A percentile compares a stretch with the other conserved stretches of the same genome.
Evolutionary conservation across 768 basidiomycete genomes (phyloP).

Genomic region (Mrakia frigida): DNA sequence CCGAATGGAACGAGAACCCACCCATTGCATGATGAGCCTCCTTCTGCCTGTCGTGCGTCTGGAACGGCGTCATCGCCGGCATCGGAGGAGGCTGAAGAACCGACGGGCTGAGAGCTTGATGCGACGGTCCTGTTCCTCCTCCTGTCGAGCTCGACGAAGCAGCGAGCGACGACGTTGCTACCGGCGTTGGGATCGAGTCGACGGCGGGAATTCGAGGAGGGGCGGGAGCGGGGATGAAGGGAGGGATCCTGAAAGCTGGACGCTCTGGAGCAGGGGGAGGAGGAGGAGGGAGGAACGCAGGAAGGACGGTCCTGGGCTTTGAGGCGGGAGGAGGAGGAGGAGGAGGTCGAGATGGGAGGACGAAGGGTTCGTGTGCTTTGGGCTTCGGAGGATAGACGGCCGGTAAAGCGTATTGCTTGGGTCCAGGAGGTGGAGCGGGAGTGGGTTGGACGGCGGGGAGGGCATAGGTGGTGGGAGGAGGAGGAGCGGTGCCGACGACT

Average conservation of each 20-base stretch:
- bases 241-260: background rate
- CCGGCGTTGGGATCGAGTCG: background rate
- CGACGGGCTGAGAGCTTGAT: conserved; percentile 1
- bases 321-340: too few species aligned
- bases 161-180: background rate
- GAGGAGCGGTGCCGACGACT: background rate
- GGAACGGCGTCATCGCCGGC: background rate
- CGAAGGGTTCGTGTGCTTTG: too few species aligned
- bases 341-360: too few species aligned
- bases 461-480: background rate
- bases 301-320: too few species aligned
- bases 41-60: background rate
- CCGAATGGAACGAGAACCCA: background rate
- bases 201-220: too few species aligned
- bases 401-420: too few species aligned
- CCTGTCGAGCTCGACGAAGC: background rate
- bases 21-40: background rate
- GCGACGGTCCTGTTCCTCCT: background rate
- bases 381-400: too few species aligned
- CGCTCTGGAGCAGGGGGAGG: too few species aligned
- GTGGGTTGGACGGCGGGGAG: background rate
- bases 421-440: background rate
- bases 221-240: too few species aligned
- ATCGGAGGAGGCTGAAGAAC: background rate
- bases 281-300: too few species aligned